Base-by-base conservation (phyloP, 768 basidiomycete species). In the Russula sp. region DNA sequence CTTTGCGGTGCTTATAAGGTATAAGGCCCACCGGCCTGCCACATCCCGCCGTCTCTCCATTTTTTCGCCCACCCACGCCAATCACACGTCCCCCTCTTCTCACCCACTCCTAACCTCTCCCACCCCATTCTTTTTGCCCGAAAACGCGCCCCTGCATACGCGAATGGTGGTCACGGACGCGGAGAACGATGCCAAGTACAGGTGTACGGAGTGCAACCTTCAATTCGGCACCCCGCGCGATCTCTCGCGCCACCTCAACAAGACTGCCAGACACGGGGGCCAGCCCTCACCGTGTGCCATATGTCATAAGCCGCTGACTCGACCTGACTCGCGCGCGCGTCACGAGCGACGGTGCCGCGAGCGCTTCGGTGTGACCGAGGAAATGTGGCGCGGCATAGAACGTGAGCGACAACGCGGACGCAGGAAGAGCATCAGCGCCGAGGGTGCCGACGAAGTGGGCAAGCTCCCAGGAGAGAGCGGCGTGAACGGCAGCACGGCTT, bases 321-420 rank as follows among this genome's bases (percentile, higher is more conserved):
- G 63, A 35, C 63, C 63, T 4, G 63, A 64, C 22, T 64, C 63
- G 13, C 63, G 63, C 7, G 58, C 63, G 22, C 58, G 63, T 32
- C 63, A 64, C n/a, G 63, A 64, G 34, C 63, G 63, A 39, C 59
- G 63, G 10, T 64, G 63, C 59, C 63, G 63, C n/a, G 63, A 64
- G 54, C 63, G 63, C 54, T 64, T 64, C 58, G 63, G 63, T 13
- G 63, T 64, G 10, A 64, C 63, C 58, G 63, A 64, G 37, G 63
- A 64, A 48, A 64, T 64, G 63, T 64, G 63, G 63, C 63, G 59
- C 7, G 59, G 59, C 10, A 64, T 64, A 13, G 63, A 64, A 34
- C 58, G 59, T 2, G 59, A 59, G 42, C 58, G 63, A 37, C 63
- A 64, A 59, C 63, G 63, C 7, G 54, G 63, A 7, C 63, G 63